Conservation (phyloP, 306 rosid species). For the Bauhinia variegata region DNA sequence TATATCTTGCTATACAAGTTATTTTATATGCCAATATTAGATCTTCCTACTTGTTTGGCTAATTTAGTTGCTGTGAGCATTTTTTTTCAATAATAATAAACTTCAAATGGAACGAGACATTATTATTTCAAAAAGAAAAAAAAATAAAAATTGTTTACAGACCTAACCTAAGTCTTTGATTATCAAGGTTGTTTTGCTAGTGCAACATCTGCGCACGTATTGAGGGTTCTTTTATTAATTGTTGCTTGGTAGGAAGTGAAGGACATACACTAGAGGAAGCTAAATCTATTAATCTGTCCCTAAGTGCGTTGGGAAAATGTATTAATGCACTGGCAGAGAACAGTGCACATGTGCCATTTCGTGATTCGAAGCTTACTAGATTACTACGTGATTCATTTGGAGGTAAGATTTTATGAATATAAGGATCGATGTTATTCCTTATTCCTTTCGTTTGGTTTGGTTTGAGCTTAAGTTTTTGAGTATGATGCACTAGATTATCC, state of each 20-base stretch:
- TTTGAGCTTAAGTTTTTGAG: slow-evolving; percentile 9
- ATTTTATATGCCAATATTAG: slow-evolving; percentile 15
- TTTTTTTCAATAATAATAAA: slow-evolving; percentile 1
- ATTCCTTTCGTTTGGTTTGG: slow-evolving; percentile 10
- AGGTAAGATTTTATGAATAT: slow-evolving; percentile 55
- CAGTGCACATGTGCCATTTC: slow-evolving; percentile 90
- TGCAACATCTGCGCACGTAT: slow-evolving; percentile 8
- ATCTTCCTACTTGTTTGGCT: slow-evolving; percentile 17
- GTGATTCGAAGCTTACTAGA: slow-evolving; percentile 99
- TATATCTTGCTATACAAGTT: slow-evolving; percentile 17
- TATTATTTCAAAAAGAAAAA: too few species aligned
- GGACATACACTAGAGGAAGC: slow-evolving; percentile 98
- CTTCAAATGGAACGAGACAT: not conserved
- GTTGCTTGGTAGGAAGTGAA: slow-evolving; percentile 83
- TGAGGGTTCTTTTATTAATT: slow-evolving; percentile 22
- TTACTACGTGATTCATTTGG: slow-evolving; percentile 95
- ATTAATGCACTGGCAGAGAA: slow-evolving; percentile 95
- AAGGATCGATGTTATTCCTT: slow-evolving; percentile 12
- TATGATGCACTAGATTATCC: slow-evolving; percentile 4
- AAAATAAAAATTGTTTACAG: too few species aligned
- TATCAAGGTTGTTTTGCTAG: slow-evolving; percentile 28
- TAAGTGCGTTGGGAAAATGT: slow-evolving; percentile 96
- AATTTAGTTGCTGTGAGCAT: slow-evolving; percentile 19
- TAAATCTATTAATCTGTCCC: slow-evolving; percentile 91
- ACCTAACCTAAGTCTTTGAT: too few species aligned